These are phyloP conservation scores for Chaetomiaceae sp. DNA, from an alignment of 2,329 filamentous ascomycete genomes.

Conservation along the genomic window DNA sequence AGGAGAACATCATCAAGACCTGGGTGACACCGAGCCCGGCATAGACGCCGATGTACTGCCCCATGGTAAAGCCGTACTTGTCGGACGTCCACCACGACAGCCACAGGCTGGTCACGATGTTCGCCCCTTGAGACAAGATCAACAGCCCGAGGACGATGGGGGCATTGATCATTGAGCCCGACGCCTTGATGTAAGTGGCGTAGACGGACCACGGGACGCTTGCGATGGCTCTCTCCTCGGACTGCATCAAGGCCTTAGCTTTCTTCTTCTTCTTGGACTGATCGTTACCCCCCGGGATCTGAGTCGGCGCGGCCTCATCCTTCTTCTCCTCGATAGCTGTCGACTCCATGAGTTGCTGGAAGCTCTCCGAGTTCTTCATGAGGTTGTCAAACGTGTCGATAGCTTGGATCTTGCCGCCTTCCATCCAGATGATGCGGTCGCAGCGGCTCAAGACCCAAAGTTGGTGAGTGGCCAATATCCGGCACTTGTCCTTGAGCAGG, in stretches of 20 bases:
- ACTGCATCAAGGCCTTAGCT: constrained; percentile 65
- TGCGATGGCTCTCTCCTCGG: constrained; percentile 63
- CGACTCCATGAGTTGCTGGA: constrained; percentile 80
- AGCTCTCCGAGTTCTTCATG: constrained; percentile 72
- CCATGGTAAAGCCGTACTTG: constrained; percentile 63
- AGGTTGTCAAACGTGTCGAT: constrained; percentile 87
- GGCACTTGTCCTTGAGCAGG: constrained; percentile 80
- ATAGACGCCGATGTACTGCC: constrained; percentile 67
- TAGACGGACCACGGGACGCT: constrained; percentile 81
- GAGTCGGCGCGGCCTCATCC: constrained; percentile 46
- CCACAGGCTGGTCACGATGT: constrained; percentile 87
- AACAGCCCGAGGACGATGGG: constrained; percentile 61
- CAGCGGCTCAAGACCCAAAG: constrained; percentile 87
- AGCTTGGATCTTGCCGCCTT: constrained; percentile 76
- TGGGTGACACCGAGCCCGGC: constrained; percentile 69
- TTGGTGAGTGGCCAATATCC: constrained; percentile 91
- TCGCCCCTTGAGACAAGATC: constrained; percentile 71
- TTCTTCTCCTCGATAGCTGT: constrained; percentile 68
- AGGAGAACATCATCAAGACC: constrained; percentile 71
- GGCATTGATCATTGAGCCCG: constrained; percentile 65
- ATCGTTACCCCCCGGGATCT: constrained; percentile 35
- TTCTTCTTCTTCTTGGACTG: constrained; percentile 50
- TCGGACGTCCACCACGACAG: constrained; percentile 89
- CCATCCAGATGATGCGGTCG: constrained; percentile 91
- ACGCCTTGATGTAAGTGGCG: constrained; percentile 69